Percentiles rank a stretch among this genome's conserved stretches.
phyloP scores from a whole-genome alignment of 805 yeast species.

The Lipomyces spencermartinsiae region DNA sequence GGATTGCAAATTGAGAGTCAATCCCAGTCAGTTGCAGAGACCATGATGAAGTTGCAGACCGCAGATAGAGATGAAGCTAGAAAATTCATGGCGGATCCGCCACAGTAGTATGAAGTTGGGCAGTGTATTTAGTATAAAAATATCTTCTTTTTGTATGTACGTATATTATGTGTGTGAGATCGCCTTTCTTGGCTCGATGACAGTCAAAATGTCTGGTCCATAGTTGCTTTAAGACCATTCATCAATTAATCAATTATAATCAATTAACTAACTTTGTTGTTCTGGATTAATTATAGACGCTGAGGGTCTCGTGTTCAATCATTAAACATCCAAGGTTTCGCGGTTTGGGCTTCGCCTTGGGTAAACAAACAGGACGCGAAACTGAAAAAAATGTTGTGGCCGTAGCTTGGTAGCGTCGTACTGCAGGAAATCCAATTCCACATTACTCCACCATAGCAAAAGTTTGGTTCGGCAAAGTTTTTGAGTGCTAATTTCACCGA shows the following conservation, averaged over 20 bases:
- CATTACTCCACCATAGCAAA: neutral
- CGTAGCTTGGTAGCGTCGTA: neutral
- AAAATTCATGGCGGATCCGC: conserved; percentile 34
- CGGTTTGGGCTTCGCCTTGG: neutral
- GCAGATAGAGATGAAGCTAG: conserved; percentile 28
- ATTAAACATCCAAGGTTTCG: neutral
- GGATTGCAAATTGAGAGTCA: conserved; percentile 97
- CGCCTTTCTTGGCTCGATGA: no score
- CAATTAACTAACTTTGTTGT: no score
- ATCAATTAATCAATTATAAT: no score
- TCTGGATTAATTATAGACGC: no score
- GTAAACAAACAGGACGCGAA: conserved; percentile 10
- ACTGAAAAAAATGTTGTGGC: neutral
- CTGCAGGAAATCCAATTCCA: neutral
- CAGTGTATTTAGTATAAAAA: conserved; percentile 10
- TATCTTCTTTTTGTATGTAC: conserved; percentile 2
- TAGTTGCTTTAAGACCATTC: no score
- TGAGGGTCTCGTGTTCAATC: no score
- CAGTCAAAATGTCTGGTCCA: no score
- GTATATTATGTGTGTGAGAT: conserved; percentile 4
- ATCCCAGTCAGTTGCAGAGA: conserved; percentile 70
- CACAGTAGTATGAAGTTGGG: conserved; percentile 20
- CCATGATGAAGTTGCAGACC: conserved; percentile 23
- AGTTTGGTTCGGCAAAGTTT: neutral
- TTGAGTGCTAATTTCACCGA: neutral